Percentiles rank a stretch among this genome's conserved stretches.
Conservation (phyloP, 83 land plant genomes). For the Isoetes engelmannii region DNA sequence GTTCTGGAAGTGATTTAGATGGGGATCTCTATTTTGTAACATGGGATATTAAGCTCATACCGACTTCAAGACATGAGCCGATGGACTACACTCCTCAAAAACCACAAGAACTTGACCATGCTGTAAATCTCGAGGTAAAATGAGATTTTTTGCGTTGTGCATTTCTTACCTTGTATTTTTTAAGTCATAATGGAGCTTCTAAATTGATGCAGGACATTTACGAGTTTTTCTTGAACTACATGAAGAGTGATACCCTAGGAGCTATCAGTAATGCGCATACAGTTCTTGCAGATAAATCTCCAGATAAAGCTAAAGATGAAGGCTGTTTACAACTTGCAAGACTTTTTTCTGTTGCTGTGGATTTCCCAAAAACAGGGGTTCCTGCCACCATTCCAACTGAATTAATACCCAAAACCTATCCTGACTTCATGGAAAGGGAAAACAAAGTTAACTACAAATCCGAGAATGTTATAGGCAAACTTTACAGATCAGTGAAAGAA, state of each 20-base stretch:
- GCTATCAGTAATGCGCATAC: background rate
- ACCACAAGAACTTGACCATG: constrained; percentile 39
- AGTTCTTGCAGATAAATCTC: background rate
- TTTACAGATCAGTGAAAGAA: background rate
- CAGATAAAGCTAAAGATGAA: background rate
- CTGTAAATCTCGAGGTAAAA: constrained; percentile 76
- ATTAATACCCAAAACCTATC: background rate
- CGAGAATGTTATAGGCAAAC: background rate
- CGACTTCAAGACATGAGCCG: constrained; percentile 37
- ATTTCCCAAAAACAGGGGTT: constrained; percentile 3
- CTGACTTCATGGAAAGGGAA: constrained; percentile 8
- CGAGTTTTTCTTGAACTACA: background rate
- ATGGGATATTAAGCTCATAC: constrained; percentile 62
- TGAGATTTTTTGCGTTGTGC: no score
- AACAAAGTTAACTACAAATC: background rate
- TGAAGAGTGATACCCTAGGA: constrained; percentile 3
- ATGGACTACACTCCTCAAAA: constrained; percentile 48
- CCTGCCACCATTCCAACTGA: constrained; percentile 1
- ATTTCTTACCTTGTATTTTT: background rate
- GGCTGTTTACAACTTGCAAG: background rate
- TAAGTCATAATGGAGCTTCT: background rate
- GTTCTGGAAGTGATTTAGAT: constrained; percentile 88
- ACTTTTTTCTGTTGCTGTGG: background rate
- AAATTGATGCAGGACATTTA: background rate
- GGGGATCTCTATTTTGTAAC: constrained; percentile 67